phyloP scores from a whole-genome alignment of 208 protist species.

The Leptomonas pyrrhocoris region DNA sequence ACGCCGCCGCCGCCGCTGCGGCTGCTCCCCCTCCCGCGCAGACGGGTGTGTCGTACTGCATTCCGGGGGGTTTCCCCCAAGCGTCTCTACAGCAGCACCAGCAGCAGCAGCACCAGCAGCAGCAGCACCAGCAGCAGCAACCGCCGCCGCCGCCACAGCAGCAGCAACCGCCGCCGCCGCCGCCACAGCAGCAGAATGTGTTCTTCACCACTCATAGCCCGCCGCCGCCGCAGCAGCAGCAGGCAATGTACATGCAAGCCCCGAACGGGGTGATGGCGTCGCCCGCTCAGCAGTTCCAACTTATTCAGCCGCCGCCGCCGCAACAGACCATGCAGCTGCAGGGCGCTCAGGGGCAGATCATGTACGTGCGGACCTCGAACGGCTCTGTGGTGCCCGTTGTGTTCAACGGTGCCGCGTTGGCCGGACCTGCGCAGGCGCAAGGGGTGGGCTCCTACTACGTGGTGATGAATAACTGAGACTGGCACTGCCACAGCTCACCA shows the following conservation, averaged over 20 bases:
- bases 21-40: too few relatives aligned
- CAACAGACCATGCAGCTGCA: constrained; percentile 11
- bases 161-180: background rate
- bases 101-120: too few relatives aligned
- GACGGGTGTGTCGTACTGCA: too few relatives aligned
- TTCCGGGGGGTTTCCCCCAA: too few relatives aligned
- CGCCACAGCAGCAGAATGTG: background rate
- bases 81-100: background rate
- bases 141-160: background rate
- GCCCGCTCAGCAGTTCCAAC: background rate
- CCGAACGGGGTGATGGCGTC: background rate
- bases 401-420: constrained; percentile 14
- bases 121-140: constrained; percentile 1
- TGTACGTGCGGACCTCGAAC: constrained; percentile 25
- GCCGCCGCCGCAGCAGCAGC: constrained; percentile 13
- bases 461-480: constrained; percentile 11
- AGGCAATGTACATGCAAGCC: background rate
- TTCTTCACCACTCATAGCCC: background rate
- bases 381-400: constrained; percentile 26
- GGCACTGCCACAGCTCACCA: too few relatives aligned
- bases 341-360: constrained; percentile 11
- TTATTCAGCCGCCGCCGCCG: constrained; percentile 8
- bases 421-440: constrained; percentile 4
- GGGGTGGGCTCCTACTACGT: constrained; percentile 23
- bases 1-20: too few relatives aligned